A percentile compares a stretch with the other conserved stretches of the same genome.
phyloP scores from a whole-genome alignment of 495 filamentous ascomycete genomes.

The Aspergillus campestris region DNA sequence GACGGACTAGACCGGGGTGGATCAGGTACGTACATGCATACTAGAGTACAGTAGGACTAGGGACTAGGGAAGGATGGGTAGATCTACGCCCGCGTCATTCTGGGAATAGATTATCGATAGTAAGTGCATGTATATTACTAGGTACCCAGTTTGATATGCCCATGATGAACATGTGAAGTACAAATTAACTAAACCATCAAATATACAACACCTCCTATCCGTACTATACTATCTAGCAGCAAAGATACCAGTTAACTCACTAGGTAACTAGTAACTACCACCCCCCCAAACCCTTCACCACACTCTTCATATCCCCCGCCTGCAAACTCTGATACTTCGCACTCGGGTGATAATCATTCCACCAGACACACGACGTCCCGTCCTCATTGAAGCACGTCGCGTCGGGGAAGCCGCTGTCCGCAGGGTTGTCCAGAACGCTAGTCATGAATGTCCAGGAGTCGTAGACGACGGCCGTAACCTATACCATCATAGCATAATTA shows the following conservation, averaged over 20 bases:
- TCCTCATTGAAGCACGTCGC: slow-evolving; percentile 25
- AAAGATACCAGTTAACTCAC: too few relatives aligned
- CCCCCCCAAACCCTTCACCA: slow-evolving; percentile 17
- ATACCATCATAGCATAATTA: slow-evolving; percentile 3
- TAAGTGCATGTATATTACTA: too few relatives aligned
- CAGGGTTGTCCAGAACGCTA: slow-evolving; percentile 45
- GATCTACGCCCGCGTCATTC: too few relatives aligned
- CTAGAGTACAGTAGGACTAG: too few relatives aligned
- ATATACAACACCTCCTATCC: too few relatives aligned
- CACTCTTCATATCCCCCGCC: slow-evolving; percentile 31
- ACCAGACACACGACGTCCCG: slow-evolving; percentile 30
- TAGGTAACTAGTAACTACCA: slow-evolving; percentile 14
- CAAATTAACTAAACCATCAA: too few relatives aligned
- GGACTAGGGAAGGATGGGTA: too few relatives aligned
- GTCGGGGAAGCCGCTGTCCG: slow-evolving; percentile 27
- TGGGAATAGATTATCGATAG: too few relatives aligned
- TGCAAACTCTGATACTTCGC: slow-evolving; percentile 28
- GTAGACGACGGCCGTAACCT: slow-evolving; percentile 23
- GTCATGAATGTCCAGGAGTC: slow-evolving; percentile 37
- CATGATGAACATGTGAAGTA: too few relatives aligned
- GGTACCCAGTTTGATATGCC: too few relatives aligned
- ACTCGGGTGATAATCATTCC: slow-evolving; percentile 33
- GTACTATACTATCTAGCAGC: background rate
- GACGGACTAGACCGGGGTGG: too few relatives aligned
- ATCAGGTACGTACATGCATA: too few relatives aligned